Base-by-base conservation (phyloP, 345 rosid genomes). In the Populus ilicifolia region DNA sequence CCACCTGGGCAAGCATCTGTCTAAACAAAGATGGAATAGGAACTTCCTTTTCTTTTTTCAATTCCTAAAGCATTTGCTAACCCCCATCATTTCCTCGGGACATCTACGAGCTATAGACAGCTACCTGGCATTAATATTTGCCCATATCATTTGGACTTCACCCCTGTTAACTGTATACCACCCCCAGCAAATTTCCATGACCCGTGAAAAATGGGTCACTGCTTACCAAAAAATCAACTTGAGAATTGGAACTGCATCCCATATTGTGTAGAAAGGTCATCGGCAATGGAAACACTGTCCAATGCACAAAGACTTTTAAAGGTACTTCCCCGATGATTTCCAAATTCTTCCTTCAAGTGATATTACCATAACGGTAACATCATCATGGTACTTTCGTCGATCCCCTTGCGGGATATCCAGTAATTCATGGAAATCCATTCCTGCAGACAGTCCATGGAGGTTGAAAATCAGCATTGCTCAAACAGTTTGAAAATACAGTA, bases 331-430 rank as follows among this genome's bases (percentile, higher is more conserved):
- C 21, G 99, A 96, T 75, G 99, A 96, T 86, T 96, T 96, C 99
- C 99, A 96, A 48, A 96, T 96, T 83, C 99, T 87, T 81, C 96
- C 99, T 86, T 91, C 99, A 38, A 96, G 92, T 2, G 99, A 94
- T 85, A 96, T 87, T 84, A 96, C 92, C 93, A 96, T 90, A 18
- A 96, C 96, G 13, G 99, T 93, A 75, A 94, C 96, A 80, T 95
- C 99, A 1, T 95, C 99, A 70, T 95, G 99, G 84, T 93, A 95
- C 85, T 93, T 95, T 76, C 99, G 85, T 52, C 99, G 85, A 82
- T 95, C 99, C 59, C 99, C 99, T 86, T 93, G 98, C 8, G 99
- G 99, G 38, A 95, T 92, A 86, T 95, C 97, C 2, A 95, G 89
- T 70, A 95, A 82, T 77, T 95, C 98, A 80, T 93, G 98, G 78